phyloP scores from a whole-genome alignment of 1,139 yeast species.

The Yamadazyma buinensis region DNA sequence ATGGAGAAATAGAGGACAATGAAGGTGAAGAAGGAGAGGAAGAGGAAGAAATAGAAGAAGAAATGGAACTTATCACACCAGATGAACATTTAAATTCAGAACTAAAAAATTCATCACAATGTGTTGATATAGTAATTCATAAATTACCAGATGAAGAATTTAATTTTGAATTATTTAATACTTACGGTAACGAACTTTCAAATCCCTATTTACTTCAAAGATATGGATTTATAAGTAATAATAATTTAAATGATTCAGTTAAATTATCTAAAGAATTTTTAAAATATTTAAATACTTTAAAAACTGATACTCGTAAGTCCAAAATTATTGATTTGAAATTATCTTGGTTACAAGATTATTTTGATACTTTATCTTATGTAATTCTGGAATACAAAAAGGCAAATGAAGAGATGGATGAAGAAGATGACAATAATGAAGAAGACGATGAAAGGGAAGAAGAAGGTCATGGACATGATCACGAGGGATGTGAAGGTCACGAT shows the following conservation, averaged over 20 bases:
- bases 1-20: constrained; percentile 15
- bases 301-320: constrained; percentile 19
- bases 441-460: constrained; percentile 6
- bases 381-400: constrained; percentile 14
- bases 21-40: constrained; percentile 19
- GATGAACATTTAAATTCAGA: constrained; percentile 17
- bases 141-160: constrained; percentile 37
- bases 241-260: constrained; percentile 57
- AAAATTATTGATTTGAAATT: constrained; percentile 42
- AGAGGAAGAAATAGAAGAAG: constrained; percentile 17
- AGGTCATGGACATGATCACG: constrained; percentile 14
- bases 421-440: constrained; percentile 10
- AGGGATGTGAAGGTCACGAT: constrained; percentile 21
- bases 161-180: constrained; percentile 60
- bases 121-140: constrained; percentile 56
- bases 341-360: constrained; percentile 62
- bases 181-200: constrained; percentile 67
- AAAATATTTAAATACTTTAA: constrained; percentile 31
- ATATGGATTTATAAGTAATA: constrained; percentile 62
- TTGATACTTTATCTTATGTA: constrained; percentile 38
- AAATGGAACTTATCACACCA: constrained; percentile 3
- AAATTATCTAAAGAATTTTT: constrained; percentile 53
- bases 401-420: constrained; percentile 7
- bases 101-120: constrained; percentile 32
- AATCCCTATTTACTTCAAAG: constrained; percentile 65